Evolutionary conservation across 2,329 filamentous ascomycete species (phyloP).

Genomic region (Cercospora sp.): DNA sequence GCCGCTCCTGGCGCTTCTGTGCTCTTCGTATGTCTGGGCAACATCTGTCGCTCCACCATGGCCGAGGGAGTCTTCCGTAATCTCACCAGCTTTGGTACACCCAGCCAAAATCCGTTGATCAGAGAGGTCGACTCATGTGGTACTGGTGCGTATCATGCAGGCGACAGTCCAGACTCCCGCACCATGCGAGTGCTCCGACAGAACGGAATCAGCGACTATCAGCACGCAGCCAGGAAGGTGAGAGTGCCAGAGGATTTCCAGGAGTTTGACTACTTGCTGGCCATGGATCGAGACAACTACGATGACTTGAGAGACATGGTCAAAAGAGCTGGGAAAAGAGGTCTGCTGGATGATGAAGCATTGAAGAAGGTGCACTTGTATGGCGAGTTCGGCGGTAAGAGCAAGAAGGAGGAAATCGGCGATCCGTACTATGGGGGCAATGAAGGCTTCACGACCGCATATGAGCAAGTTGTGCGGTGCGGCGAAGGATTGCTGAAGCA

Average conservation of each 20-base stretch:
- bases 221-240: conserved; percentile 75
- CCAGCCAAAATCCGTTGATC: conserved; percentile 53
- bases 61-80: conserved; percentile 88
- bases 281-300: conserved; percentile 87
- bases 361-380: conserved; percentile 61
- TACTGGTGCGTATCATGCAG: conserved; percentile 82
- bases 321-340: conserved; percentile 50
- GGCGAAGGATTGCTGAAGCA: conserved; percentile 72
- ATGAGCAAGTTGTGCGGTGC: conserved; percentile 77
- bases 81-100: conserved; percentile 59
- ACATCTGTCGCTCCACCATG: conserved; percentile 93
- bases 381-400: conserved; percentile 71
- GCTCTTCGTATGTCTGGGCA: conserved; percentile 93
- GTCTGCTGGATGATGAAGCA: conserved; percentile 33
- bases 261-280: conserved; percentile 88
- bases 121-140: conserved; percentile 80
- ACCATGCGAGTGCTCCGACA: conserved; percentile 75
- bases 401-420: conserved; percentile 68
- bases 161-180: conserved; percentile 73
- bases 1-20: conserved; percentile 58
- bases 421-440: conserved; percentile 85
- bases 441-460: conserved; percentile 81
- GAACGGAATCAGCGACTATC: conserved; percentile 70
- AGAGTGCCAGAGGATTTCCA: conserved; percentile 68
- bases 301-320: conserved; percentile 65